Percentiles rank a stretch among this genome's conserved stretches.
Conservation (phyloP, 495 filamentous ascomycete species). For the Rusavskia elegans region DNA sequence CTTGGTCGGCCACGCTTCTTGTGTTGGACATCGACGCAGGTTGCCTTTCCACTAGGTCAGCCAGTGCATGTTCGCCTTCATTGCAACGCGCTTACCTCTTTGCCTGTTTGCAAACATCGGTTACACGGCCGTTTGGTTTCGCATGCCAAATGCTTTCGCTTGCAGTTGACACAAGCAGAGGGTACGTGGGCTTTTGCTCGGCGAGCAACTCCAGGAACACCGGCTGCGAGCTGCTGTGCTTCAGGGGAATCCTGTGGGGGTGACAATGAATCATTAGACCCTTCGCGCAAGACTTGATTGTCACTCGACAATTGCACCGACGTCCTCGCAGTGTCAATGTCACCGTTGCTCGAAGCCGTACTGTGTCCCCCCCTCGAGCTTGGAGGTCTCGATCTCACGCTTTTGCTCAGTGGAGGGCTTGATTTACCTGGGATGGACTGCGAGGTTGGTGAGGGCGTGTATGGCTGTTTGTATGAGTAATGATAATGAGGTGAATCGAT, state of each 20-base stretch:
- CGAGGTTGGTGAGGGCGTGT: conserved; percentile 7
- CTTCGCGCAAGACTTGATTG: not conserved
- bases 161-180: conserved; percentile 93
- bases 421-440: conserved; percentile 6
- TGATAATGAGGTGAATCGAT: conserved; percentile 9
- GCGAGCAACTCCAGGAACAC: conserved; percentile 29
- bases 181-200: conserved; percentile 92
- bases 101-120: conserved; percentile 45
- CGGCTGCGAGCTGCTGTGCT: conserved; percentile 8
- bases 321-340: conserved; percentile 7
- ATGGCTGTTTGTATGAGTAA: conserved; percentile 4
- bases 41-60: conserved; percentile 35
- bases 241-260: conserved; percentile 12
- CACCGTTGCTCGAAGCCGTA: conserved; percentile 10
- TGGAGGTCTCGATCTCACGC: conserved; percentile 7
- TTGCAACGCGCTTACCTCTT: conserved; percentile 36
- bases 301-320: conserved; percentile 6
- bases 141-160: conserved; percentile 81
- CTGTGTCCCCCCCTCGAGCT: conserved; percentile 8
- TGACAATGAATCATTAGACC: conserved; percentile 10
- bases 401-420: conserved; percentile 2
- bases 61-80: conserved; percentile 5
- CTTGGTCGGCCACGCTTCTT: conserved; percentile 90
- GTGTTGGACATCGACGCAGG: conserved; percentile 90
- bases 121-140: conserved; percentile 49